Evolutionary conservation across 495 filamentous ascomycete genomes (phyloP).

Genomic region (Penicillium paxilli): DNA sequence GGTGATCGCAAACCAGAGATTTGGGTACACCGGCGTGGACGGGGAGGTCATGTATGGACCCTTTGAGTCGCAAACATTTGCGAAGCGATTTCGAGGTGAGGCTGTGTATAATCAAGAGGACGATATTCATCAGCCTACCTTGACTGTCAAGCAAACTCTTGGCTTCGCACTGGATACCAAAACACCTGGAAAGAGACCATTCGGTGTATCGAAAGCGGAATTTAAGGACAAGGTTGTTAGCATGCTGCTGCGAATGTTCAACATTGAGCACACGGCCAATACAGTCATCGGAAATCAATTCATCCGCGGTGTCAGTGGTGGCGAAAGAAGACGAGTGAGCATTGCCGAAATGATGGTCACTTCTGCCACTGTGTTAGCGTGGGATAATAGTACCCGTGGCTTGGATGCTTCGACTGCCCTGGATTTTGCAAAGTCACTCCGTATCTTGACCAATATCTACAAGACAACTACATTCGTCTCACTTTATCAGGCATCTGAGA

Average conservation of each 20-base stretch:
- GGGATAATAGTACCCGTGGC: conserved; percentile 85
- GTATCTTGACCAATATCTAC: conserved; percentile 77
- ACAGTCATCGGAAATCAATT: conserved; percentile 81
- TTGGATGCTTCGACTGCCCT: conserved; percentile 82
- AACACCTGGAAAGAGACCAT: conserved; percentile 69
- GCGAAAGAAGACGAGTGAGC: conserved; percentile 69
- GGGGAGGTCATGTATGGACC: conserved; percentile 82
- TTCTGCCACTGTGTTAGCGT: conserved; percentile 68
- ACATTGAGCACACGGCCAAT: conserved; percentile 78
- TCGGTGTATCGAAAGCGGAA: conserved; percentile 61
- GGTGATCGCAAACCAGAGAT: conserved; percentile 76
- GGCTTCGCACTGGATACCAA: conserved; percentile 83
- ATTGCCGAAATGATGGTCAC: conserved; percentile 65
- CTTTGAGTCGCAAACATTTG: conserved; percentile 59
- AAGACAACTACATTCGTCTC: conserved; percentile 78
- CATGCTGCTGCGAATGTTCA: conserved; percentile 81
- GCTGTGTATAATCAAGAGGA: conserved; percentile 86
- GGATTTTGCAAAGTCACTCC: conserved; percentile 68
- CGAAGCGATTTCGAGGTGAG: conserved; percentile 73
- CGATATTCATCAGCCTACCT: conserved; percentile 76
- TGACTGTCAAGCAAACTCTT: conserved; percentile 83
- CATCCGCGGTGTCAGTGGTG: conserved; percentile 78
- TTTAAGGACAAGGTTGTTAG: conserved; percentile 72
- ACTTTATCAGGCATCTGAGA: conserved; percentile 81
- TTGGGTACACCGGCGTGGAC: conserved; percentile 72